Percentiles rank a stretch among this genome's conserved stretches.
Evolutionary conservation across 768 basidiomycete species (phyloP).

Genomic region (Clavaria fumosa): DNA sequence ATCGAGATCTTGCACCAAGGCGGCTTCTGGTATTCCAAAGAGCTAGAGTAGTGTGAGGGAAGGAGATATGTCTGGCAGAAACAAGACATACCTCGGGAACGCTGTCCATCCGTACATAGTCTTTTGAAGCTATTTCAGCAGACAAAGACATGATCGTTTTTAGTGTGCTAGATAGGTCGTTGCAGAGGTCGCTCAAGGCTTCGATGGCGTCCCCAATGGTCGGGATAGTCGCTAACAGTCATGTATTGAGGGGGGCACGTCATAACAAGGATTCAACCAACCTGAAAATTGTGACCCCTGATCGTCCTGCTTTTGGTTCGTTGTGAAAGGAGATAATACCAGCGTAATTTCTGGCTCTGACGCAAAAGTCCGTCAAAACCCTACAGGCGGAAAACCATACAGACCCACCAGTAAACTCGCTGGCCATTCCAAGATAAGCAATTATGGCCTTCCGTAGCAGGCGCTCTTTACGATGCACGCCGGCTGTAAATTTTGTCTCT

Average conservation of each 20-base stretch:
- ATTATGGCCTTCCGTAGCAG: slow-evolving; percentile 46
- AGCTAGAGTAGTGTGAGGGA: slow-evolving; percentile 22
- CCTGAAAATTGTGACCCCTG: slow-evolving; percentile 41
- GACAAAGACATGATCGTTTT: slow-evolving; percentile 54
- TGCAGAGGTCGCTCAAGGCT: slow-evolving; percentile 44
- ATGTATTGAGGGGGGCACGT: slow-evolving; percentile 1
- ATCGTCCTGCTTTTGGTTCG: slow-evolving; percentile 42
- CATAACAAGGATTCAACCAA: slow-evolving; percentile 15
- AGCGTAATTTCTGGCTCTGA: slow-evolving; percentile 61
- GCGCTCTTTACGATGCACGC: slow-evolving; percentile 38
- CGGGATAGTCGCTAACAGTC: slow-evolving; percentile 47
- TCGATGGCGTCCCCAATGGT: slow-evolving; percentile 62
- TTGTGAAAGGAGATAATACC: slow-evolving; percentile 52
- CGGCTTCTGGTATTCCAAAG: slow-evolving; percentile 32
- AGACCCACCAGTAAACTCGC: slow-evolving; percentile 49
- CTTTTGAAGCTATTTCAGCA: slow-evolving; percentile 54
- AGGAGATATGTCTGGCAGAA: not conserved
- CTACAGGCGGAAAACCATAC: not conserved
- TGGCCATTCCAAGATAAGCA: slow-evolving; percentile 53
- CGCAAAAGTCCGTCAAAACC: not conserved
- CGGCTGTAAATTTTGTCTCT: slow-evolving; percentile 43
- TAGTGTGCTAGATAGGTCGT: slow-evolving; percentile 42
- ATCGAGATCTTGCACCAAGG: slow-evolving; percentile 51
- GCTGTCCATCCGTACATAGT: slow-evolving; percentile 56
- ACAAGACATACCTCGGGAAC: slow-evolving; percentile 43